phyloP scores from a whole-genome alignment of 1,139 yeast species.

The Candida mesenterica region DNA sequence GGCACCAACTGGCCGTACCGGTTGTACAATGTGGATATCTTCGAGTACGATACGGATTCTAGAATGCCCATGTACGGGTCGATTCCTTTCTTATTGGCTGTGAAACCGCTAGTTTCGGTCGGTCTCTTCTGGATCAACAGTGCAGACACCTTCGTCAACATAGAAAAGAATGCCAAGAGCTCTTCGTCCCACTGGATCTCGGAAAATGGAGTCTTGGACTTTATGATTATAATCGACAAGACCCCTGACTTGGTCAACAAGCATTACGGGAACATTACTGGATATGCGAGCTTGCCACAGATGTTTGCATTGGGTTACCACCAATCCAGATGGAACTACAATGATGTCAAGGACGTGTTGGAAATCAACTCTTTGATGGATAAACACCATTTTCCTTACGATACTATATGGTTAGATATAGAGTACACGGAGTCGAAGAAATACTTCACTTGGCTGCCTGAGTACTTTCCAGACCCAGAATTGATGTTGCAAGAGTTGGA shows the following conservation, averaged over 20 bases:
- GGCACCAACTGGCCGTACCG: constrained; percentile 66
- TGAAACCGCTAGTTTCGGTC: constrained; percentile 54
- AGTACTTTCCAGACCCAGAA: constrained; percentile 72
- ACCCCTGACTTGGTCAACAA: constrained; percentile 59
- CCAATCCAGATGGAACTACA: constrained; percentile 90
- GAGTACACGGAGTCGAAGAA: constrained; percentile 86
- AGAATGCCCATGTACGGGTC: constrained; percentile 92
- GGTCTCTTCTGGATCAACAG: constrained; percentile 92
- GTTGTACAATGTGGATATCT: constrained; percentile 87
- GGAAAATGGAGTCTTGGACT: constrained; percentile 81
- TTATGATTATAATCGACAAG: constrained; percentile 65
- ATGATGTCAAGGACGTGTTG: constrained; percentile 79
- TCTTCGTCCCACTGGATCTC: constrained; percentile 83
- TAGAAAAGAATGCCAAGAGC: constrained; percentile 36
- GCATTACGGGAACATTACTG: constrained; percentile 72
- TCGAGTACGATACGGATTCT: constrained; percentile 83
- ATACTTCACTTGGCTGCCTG: constrained; percentile 87
- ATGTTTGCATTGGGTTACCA: constrained; percentile 84
- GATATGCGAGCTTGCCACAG: constrained; percentile 74
- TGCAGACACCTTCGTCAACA: constrained; percentile 90
- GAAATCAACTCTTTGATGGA: constrained; percentile 72
- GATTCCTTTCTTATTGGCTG: constrained; percentile 82
- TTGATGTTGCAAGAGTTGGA: constrained; percentile 64
- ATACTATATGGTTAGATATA: constrained; percentile 91
- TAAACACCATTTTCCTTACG: constrained; percentile 74